Evolutionary conservation across 495 filamentous ascomycete genomes (phyloP).

Genomic region (Penicillium nucicola): DNA sequence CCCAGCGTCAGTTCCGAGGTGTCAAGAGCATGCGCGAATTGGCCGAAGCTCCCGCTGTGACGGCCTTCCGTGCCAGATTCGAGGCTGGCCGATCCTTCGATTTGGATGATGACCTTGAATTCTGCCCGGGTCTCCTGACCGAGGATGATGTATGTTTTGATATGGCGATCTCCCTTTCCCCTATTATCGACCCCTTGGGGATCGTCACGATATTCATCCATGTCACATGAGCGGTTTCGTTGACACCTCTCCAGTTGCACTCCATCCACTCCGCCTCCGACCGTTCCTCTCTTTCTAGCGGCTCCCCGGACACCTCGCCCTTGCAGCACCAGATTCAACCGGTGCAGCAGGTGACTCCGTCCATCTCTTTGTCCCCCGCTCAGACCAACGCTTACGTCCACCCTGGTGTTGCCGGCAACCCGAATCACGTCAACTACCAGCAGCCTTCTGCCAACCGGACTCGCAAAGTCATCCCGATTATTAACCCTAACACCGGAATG

Average conservation of each 20-base stretch:
- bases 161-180: slow-evolving; percentile 4
- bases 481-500: slow-evolving; percentile 92
- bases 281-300: slow-evolving; percentile 89
- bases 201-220: not conserved
- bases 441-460: slow-evolving; percentile 79
- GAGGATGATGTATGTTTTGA: slow-evolving; percentile 85
- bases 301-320: slow-evolving; percentile 90
- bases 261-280: slow-evolving; percentile 88
- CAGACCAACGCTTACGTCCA: slow-evolving; percentile 64
- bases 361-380: slow-evolving; percentile 76
- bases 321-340: slow-evolving; percentile 75
- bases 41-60: slow-evolving; percentile 69
- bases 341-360: slow-evolving; percentile 69
- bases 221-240: not conserved
- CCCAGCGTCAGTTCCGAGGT: slow-evolving; percentile 80
- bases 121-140: slow-evolving; percentile 89
- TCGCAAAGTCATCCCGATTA: slow-evolving; percentile 96
- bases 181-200: slow-evolving; percentile 1
- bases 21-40: slow-evolving; percentile 86
- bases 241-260: slow-evolving; percentile 60
- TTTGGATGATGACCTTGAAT: slow-evolving; percentile 93
- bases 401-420: slow-evolving; percentile 46
- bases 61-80: slow-evolving; percentile 77
- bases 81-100: slow-evolving; percentile 95
- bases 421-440: slow-evolving; percentile 70